Conservation (phyloP, 257 asterid species). For the Haberlea rhodopensis region DNA sequence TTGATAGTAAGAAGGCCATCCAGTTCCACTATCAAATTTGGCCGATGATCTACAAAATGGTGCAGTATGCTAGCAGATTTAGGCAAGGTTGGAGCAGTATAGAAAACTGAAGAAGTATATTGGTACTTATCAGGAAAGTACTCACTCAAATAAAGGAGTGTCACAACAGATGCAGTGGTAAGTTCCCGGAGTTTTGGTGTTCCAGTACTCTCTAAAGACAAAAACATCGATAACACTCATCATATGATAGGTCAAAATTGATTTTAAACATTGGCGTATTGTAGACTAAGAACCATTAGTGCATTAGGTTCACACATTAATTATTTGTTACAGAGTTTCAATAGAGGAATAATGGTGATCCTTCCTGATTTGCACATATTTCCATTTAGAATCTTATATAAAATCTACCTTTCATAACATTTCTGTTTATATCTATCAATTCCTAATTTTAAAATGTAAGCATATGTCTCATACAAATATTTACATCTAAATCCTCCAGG, state of each 20-base stretch:
- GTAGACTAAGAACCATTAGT: background rate
- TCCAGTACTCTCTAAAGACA: conserved; percentile 75
- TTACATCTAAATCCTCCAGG: too few relatives aligned
- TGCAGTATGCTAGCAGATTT: conserved; percentile 3
- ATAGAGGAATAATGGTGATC: background rate
- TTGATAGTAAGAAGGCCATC: conserved; percentile 91
- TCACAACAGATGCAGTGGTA: conserved; percentile 92
- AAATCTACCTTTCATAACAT: background rate
- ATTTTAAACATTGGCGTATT: background rate
- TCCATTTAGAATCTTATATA: background rate
- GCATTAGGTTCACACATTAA: background rate
- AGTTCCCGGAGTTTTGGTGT: conserved; percentile 73
- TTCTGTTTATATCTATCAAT: background rate
- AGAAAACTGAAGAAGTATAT: background rate
- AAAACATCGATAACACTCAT: background rate
- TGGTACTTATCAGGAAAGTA: background rate
- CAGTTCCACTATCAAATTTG: conserved; percentile 91
- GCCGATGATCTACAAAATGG: conserved; percentile 64
- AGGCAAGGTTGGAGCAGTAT: background rate
- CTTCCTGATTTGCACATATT: background rate
- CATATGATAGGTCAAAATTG: background rate
- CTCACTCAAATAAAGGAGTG: conserved; percentile 85
- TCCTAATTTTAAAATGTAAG: background rate
- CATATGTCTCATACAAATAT: background rate
- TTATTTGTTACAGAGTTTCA: background rate